phyloP scores from a whole-genome alignment of 306 rosid species.

The Boehmeria nivea region DNA sequence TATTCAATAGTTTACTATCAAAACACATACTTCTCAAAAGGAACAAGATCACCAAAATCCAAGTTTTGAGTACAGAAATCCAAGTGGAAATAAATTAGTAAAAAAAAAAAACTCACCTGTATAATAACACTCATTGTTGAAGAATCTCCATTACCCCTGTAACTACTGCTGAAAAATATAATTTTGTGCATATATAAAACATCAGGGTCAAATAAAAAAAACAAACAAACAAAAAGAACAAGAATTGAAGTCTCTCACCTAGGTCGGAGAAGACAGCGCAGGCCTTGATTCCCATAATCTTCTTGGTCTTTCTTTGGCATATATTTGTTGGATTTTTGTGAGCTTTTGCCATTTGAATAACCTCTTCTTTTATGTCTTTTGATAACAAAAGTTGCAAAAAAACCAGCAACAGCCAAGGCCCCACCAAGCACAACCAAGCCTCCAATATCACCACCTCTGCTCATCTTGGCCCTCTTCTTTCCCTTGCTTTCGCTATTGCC shows the following conservation, averaged over 20 bases:
- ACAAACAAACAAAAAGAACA: neutral
- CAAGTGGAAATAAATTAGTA: too few relatives aligned
- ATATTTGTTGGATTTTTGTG: neutral
- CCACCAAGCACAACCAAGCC: constrained; percentile 45
- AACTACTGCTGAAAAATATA: neutral
- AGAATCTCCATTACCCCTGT: neutral
- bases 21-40: neutral
- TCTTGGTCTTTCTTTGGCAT: neutral
- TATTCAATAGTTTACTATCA: neutral
- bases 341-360: neutral
- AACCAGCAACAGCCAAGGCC: constrained; percentile 28
- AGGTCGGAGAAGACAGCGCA: constrained; percentile 10
- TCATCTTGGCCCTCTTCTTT: constrained; percentile 17
- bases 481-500: constrained; percentile 10
- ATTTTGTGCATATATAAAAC: too few relatives aligned
- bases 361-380: constrained; percentile 11
- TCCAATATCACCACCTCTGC: constrained; percentile 21
- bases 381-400: constrained; percentile 21
- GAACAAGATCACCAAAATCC: too few relatives aligned
- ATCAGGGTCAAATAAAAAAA: too few relatives aligned
- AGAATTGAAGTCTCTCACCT: neutral
- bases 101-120: neutral
- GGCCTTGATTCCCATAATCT: constrained; percentile 18
- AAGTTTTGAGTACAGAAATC: too few relatives aligned
- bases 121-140: neutral